Percentiles rank a stretch among this genome's conserved stretches.
phyloP scores from a whole-genome alignment of 768 basidiomycete species.

The Baorangia bicolor region DNA sequence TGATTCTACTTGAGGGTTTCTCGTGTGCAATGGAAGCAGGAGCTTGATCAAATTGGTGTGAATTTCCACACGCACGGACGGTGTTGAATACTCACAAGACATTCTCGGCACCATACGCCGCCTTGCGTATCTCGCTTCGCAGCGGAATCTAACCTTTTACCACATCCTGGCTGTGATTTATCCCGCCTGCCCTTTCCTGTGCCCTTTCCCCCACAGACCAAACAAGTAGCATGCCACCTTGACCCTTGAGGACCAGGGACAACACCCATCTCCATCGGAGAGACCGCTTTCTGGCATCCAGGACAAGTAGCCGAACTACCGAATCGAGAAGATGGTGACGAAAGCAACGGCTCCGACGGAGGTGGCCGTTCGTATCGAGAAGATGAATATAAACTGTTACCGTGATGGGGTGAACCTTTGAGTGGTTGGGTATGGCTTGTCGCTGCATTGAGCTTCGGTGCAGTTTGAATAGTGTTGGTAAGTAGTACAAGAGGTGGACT shows the following conservation, averaged over 20 bases:
- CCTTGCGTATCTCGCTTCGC: conserved; percentile 72
- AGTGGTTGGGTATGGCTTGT: conserved; percentile 8
- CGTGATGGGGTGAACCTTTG: conserved; percentile 13
- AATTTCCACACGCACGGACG: neutral
- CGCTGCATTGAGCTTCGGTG: conserved; percentile 2
- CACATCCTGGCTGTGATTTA: conserved; percentile 69
- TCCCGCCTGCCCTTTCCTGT: conserved; percentile 44
- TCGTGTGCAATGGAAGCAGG: conserved; percentile 48
- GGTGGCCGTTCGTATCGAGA: conserved; percentile 32
- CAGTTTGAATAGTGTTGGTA: conserved; percentile 17
- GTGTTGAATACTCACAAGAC: conserved; percentile 51
- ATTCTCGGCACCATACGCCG: conserved; percentile 82
- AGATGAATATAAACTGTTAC: conserved; percentile 23
- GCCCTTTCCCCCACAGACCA: conserved; percentile 76
- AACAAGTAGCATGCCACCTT: conserved; percentile 75
- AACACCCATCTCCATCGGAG: conserved; percentile 82
- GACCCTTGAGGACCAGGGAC: conserved; percentile 83
- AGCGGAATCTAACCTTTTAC: conserved; percentile 80
- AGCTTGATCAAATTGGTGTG: conserved; percentile 40
- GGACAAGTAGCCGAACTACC: conserved; percentile 57
- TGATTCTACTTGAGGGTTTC: conserved; percentile 51
- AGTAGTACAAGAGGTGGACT: conserved; percentile 21
- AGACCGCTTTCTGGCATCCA: conserved; percentile 71
- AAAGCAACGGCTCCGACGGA: conserved; percentile 14
- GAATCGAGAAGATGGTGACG: conserved; percentile 30